Evolutionary conservation across 129 eudicot species (phyloP).

Genomic region (Chrysanthemum makinoi): DNA sequence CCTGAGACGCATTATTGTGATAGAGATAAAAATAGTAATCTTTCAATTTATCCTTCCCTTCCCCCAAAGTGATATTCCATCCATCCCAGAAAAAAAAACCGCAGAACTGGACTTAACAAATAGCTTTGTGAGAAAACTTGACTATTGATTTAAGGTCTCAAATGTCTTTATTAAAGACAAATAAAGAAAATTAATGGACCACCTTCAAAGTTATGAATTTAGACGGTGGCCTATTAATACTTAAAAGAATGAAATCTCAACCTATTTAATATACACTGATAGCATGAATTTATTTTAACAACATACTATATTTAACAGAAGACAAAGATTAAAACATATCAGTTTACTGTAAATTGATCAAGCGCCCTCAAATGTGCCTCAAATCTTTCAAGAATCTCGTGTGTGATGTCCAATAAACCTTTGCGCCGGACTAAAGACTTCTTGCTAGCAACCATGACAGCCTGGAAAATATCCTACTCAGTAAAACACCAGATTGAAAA

Average conservation of each 20-base stretch:
- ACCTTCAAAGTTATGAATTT: not conserved
- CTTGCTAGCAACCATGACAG: constrained; percentile 88
- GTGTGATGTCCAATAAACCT: constrained; percentile 78
- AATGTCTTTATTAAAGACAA: not conserved
- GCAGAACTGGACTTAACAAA: not conserved
- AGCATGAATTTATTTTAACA: no score
- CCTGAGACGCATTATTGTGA: constrained; percentile 44
- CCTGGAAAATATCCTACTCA: constrained; percentile 46
- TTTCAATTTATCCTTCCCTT: no score
- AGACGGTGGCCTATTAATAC: no score
- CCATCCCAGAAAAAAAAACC: constrained; percentile 4
- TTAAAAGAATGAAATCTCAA: no score
- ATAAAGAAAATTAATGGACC: not conserved
- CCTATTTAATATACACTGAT: no score
- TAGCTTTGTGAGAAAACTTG: not conserved
- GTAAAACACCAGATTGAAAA: not conserved
- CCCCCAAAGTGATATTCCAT: not conserved
- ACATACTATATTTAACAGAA: constrained; percentile 1
- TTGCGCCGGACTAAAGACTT: constrained; percentile 65
- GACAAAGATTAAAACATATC: constrained; percentile 13
- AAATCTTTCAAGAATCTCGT: constrained; percentile 86
- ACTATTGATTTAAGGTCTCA: not conserved
- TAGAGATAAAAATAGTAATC: no score
- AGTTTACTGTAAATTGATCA: constrained; percentile 75
- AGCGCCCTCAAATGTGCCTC: constrained; percentile 89